Conservation (phyloP, 148 eudicot genomes). For the Camellia sinensis region DNA sequence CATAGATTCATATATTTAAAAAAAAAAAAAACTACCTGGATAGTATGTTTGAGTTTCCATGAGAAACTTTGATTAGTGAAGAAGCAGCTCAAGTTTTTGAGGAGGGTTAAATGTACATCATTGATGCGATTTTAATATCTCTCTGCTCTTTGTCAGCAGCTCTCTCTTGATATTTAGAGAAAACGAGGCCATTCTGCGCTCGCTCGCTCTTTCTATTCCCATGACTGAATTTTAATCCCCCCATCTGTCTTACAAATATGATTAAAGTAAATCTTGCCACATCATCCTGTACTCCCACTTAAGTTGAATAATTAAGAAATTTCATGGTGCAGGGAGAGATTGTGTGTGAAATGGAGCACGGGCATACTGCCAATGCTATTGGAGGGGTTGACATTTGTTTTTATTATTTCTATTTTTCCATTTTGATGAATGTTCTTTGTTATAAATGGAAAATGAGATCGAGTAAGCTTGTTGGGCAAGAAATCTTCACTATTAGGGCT, state of each 20-base stretch:
- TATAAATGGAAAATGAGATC: background rate
- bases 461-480: background rate
- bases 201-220: too few species aligned
- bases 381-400: background rate
- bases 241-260: background rate
- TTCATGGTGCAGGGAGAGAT: background rate
- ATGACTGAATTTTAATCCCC: too few species aligned
- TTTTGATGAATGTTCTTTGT: too few species aligned
- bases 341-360: background rate
- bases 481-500: background rate
- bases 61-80: background rate
- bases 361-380: background rate
- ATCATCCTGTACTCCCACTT: background rate
- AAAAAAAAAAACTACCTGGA: too few species aligned
- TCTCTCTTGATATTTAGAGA: background rate
- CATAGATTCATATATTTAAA: too few species aligned
- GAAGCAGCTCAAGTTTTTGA: background rate
- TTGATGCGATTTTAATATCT: too few species aligned
- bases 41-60: background rate
- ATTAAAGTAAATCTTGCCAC: background rate
- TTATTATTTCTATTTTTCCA: too few species aligned
- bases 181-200: background rate
- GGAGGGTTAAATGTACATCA: background rate
- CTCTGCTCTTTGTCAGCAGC: too few species aligned
- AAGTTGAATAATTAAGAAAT: background rate